These are phyloP conservation scores for Iberis pinnata DNA, from an alignment of 345 rosid genomes.

Conservation along the genomic window DNA sequence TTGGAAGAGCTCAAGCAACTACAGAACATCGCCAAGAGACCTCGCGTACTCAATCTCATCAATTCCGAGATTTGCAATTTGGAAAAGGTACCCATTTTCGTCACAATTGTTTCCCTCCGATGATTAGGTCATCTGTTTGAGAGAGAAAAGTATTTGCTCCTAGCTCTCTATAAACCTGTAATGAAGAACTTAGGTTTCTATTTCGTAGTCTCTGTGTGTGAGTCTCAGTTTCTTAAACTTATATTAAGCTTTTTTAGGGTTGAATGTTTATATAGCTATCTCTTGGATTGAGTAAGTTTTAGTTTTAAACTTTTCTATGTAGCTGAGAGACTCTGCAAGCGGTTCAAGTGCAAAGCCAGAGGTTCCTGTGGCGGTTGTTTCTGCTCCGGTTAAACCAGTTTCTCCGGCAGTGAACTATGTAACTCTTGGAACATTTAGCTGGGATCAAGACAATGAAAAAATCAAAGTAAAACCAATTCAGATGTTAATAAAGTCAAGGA, in stretches of 20 bases:
- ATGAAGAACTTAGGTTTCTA: background rate
- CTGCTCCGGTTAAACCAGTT: slow-evolving; percentile 39
- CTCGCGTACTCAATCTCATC: slow-evolving; percentile 55
- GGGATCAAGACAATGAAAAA: slow-evolving; percentile 95
- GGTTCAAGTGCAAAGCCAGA: slow-evolving; percentile 33
- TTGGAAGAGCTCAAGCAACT: slow-evolving; percentile 72
- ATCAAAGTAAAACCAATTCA: slow-evolving; percentile 54
- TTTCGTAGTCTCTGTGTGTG: background rate
- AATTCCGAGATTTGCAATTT: slow-evolving; percentile 52
- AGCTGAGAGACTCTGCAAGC: slow-evolving; percentile 20
- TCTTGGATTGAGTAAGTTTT: background rate
- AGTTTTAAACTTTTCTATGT: background rate
- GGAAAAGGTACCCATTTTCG: slow-evolving; percentile 51
- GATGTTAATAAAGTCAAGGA: background rate
- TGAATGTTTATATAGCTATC: background rate
- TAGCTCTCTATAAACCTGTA: background rate
- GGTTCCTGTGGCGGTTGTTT: slow-evolving; percentile 23
- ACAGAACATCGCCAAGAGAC: slow-evolving; percentile 68
- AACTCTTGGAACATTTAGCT: slow-evolving; percentile 74
- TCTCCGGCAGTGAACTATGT: slow-evolving; percentile 37
- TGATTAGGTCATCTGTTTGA: background rate
- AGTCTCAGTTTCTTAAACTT: background rate
- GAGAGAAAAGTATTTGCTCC: background rate
- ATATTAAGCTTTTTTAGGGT: background rate
- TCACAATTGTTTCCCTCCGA: background rate